Evolutionary conservation across 257 asterid genomes (phyloP).

Genomic region (Ilex aquifolium): DNA sequence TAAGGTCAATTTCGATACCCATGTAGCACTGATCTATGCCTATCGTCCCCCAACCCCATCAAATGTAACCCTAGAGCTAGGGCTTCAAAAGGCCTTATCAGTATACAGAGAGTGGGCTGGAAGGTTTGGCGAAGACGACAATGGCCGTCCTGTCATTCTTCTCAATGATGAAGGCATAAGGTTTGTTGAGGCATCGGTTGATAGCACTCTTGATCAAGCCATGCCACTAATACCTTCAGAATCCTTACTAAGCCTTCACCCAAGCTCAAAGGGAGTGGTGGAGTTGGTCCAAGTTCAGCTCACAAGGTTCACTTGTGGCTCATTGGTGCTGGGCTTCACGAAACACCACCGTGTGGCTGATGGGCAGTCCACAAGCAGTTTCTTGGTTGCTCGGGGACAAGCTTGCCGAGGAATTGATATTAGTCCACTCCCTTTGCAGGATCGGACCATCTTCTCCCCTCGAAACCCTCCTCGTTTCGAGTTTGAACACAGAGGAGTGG

Average conservation of each 20-base stretch:
- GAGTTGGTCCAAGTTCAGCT: slow-evolving; percentile 77
- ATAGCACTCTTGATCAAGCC: slow-evolving; percentile 37
- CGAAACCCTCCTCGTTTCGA: slow-evolving; percentile 47
- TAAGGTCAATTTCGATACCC: slow-evolving; percentile 56
- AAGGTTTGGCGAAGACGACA: slow-evolving; percentile 44
- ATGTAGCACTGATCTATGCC: slow-evolving; percentile 68
- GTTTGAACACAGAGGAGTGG: slow-evolving; percentile 62
- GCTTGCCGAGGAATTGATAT: slow-evolving; percentile 47
- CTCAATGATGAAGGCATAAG: slow-evolving; percentile 64
- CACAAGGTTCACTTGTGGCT: slow-evolving; percentile 76
- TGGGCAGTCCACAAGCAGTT: slow-evolving; percentile 63
- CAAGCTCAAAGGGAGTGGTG: slow-evolving; percentile 36
- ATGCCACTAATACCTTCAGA: slow-evolving; percentile 44
- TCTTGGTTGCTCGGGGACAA: slow-evolving; percentile 83
- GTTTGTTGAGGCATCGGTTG: slow-evolving; percentile 71
- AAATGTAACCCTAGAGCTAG: slow-evolving; percentile 39
- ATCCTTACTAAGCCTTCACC: slow-evolving; percentile 56
- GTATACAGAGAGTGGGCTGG: slow-evolving; percentile 78
- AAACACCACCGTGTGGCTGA: slow-evolving; percentile 77
- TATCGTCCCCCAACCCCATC: slow-evolving; percentile 73
- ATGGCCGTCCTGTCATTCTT: slow-evolving; percentile 38
- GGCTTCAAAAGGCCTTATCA: slow-evolving; percentile 52
- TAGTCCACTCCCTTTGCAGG: slow-evolving; percentile 44
- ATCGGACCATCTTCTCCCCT: slow-evolving; percentile 51
- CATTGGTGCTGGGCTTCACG: slow-evolving; percentile 70